These are phyloP conservation scores for Tetraselmis striata DNA, from an alignment of 139 green algal species.

Conservation along the genomic window DNA sequence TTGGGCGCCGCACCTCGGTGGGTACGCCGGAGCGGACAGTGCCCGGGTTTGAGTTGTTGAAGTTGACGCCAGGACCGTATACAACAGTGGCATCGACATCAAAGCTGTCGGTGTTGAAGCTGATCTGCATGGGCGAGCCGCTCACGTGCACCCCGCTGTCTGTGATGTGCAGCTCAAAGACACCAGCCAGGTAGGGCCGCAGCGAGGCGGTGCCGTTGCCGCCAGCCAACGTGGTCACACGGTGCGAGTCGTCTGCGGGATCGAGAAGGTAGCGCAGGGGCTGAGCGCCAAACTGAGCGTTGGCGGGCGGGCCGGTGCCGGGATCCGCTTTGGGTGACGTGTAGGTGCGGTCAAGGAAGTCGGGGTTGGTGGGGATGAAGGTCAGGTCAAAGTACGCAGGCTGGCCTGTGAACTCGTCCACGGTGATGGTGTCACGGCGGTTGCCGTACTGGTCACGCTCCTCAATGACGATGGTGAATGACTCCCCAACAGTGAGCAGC, in stretches of 20 bases:
- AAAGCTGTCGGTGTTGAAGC: background rate
- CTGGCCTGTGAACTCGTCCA: background rate
- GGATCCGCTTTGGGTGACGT: background rate
- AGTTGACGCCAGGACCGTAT: constrained; percentile 6
- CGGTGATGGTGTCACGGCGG: background rate
- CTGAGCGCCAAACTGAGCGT: background rate
- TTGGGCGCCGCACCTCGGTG: background rate
- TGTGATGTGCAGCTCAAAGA: constrained; percentile 1
- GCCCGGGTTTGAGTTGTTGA: constrained; percentile 9
- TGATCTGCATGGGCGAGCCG: constrained; percentile 2
- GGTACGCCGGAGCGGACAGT: constrained; percentile 2
- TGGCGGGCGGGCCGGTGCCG: background rate
- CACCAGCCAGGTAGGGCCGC: background rate
- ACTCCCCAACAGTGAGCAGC: background rate
- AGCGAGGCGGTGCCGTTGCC: background rate
- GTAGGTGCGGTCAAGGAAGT: background rate
- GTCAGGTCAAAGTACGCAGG: constrained; percentile 1
- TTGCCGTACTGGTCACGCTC: constrained; percentile 9
- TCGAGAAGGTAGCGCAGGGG: background rate
- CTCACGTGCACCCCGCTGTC: background rate
- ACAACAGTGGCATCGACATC: background rate
- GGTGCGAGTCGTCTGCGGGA: background rate
- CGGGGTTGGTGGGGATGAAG: background rate
- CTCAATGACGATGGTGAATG: background rate
- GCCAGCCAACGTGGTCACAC: background rate